These are phyloP conservation scores for Kalmanozyma brasiliensis DNA, from an alignment of 1,284 basidiomycete species.

Conservation along the genomic window DNA sequence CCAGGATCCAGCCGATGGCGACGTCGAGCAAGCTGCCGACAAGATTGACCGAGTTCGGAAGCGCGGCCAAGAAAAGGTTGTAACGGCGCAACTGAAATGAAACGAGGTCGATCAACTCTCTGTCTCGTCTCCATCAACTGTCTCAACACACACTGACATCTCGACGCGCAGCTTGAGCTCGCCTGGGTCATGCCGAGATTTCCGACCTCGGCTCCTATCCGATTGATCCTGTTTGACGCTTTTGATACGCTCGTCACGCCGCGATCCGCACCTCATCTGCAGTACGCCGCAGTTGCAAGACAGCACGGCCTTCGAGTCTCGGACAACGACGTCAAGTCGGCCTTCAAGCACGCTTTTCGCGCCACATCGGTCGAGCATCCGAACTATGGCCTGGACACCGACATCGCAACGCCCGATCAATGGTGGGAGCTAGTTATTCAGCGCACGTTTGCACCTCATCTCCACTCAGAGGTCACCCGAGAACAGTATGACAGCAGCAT, in stretches of 20 bases:
- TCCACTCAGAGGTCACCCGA: constrained; percentile 6
- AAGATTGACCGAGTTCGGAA: too few species aligned
- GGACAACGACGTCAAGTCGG: constrained; percentile 24
- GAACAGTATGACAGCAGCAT: constrained; percentile 14
- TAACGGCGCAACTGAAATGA: too few species aligned
- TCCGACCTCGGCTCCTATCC: constrained; percentile 22
- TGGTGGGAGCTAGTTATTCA: constrained; percentile 53
- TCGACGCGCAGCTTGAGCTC: too few species aligned
- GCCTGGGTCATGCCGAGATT: constrained; percentile 9
- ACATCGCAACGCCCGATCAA: constrained; percentile 40
- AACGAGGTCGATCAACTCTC: too few species aligned
- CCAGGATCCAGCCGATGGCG: not conserved
- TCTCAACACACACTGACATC: too few species aligned
- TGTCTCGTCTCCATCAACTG: too few species aligned
- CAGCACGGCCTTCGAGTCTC: constrained; percentile 20
- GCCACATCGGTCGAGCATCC: constrained; percentile 31
- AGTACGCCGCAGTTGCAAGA: constrained; percentile 41
- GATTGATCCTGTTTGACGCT: constrained; percentile 51
- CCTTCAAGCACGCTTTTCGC: constrained; percentile 50
- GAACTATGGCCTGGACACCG: constrained; percentile 43
- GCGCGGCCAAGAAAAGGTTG: too few species aligned
- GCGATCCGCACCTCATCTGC: constrained; percentile 39
- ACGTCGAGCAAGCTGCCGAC: not conserved
- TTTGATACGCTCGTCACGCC: constrained; percentile 55
- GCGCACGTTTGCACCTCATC: constrained; percentile 34